phyloP scores from a whole-genome alignment of 805 yeast genomes.

The Starmerella bacillaris region DNA sequence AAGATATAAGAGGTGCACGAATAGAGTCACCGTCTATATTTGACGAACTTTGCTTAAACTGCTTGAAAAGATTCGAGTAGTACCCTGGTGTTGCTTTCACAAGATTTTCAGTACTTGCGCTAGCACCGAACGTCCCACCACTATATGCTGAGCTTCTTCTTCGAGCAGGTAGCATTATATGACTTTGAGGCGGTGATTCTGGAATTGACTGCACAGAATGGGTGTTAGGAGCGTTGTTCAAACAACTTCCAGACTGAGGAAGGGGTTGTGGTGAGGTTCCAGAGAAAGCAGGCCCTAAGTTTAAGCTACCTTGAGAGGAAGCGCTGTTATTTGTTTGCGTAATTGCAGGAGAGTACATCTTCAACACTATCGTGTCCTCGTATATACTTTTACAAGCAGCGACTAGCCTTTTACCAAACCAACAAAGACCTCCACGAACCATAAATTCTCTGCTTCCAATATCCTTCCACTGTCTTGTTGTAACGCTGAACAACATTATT shows the following conservation, averaged over 20 bases:
- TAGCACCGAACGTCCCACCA: neutral
- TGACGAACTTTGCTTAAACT: too few species aligned
- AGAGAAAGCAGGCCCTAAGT: neutral
- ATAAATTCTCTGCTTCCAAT: constrained; percentile 25
- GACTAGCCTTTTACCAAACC: constrained; percentile 24
- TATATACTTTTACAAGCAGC: constrained; percentile 22
- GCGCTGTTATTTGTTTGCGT: neutral
- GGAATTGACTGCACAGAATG: too few species aligned
- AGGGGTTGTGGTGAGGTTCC: neutral
- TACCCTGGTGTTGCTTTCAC: too few species aligned
- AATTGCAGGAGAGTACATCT: constrained; percentile 25
- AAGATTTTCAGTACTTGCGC: neutral
- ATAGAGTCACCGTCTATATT: neutral
- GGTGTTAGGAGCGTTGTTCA: too few species aligned
- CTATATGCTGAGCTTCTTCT: too few species aligned
- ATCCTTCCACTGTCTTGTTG: constrained; percentile 32
- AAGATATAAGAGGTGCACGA: neutral
- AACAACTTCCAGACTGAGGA: neutral
- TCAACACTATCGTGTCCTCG: constrained; percentile 18
- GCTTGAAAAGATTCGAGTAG: too few species aligned
- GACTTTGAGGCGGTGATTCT: too few species aligned
- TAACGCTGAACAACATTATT: constrained; percentile 27
- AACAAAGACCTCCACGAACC: constrained; percentile 25
- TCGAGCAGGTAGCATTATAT: too few species aligned
- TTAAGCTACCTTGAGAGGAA: neutral